These are phyloP conservation scores for Colletotrichum phormii DNA, from an alignment of 2,329 filamentous ascomycete genomes.

Conservation along the genomic window DNA sequence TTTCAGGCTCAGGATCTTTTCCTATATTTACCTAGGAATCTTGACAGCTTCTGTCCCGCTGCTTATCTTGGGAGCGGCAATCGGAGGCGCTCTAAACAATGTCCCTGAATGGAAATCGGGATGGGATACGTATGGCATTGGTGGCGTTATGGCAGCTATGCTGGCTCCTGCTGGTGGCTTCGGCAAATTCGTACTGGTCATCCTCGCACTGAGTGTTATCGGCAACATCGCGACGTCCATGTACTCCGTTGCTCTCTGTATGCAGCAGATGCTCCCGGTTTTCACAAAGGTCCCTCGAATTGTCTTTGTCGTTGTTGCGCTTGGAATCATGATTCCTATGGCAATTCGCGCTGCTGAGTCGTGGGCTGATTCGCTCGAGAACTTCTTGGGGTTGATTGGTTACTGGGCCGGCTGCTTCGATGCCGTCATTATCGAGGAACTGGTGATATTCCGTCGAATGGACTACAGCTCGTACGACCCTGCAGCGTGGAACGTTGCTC, in stretches of 20 bases:
- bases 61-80: slow-evolving; percentile 54
- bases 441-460: slow-evolving; percentile 54
- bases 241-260: slow-evolving; percentile 51
- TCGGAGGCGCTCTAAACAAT: slow-evolving; percentile 47
- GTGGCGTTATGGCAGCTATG: slow-evolving; percentile 47
- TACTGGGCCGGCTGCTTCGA: slow-evolving; percentile 60
- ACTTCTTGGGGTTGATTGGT: slow-evolving; percentile 57
- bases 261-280: slow-evolving; percentile 51
- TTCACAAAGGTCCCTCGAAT: slow-evolving; percentile 54
- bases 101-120: slow-evolving; percentile 44
- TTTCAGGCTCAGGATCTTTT: slow-evolving; percentile 52
- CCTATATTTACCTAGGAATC: slow-evolving; percentile 64
- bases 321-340: slow-evolving; percentile 54
- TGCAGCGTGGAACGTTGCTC: slow-evolving; percentile 56
- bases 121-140: slow-evolving; percentile 46
- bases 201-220: slow-evolving; percentile 52
- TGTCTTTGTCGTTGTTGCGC: slow-evolving; percentile 52
- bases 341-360: slow-evolving; percentile 52
- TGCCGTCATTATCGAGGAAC: slow-evolving; percentile 53
- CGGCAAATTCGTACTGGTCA: slow-evolving; percentile 51
- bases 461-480: slow-evolving; percentile 56
- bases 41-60: slow-evolving; percentile 46
- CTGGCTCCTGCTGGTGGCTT: slow-evolving; percentile 45
- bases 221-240: slow-evolving; percentile 52
- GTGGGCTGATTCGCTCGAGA: slow-evolving; percentile 55